Evolutionary conservation across 129 eudicot genomes (phyloP).

Genomic region (Artemisia tridentata): DNA sequence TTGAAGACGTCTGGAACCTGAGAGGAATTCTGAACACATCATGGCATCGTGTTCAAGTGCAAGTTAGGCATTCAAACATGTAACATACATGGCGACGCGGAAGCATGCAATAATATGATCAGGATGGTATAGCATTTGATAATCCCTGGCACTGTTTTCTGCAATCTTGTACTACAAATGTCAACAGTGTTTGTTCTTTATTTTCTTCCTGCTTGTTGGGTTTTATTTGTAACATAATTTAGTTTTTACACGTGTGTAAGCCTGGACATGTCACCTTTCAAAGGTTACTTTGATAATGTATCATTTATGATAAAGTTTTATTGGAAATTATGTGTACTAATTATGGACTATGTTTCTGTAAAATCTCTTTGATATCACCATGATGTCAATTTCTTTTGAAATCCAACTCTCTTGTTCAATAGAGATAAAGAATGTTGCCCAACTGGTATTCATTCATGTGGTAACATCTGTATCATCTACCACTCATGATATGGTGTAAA

Average conservation of each 20-base stretch:
- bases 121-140: constrained; percentile 4
- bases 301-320: constrained; percentile 2
- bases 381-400: neutral
- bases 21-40: constrained; percentile 97
- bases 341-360: neutral
- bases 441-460: neutral
- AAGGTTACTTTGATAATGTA: constrained; percentile 12
- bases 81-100: constrained; percentile 19
- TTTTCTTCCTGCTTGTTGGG: constrained; percentile 17
- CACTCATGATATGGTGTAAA: neutral
- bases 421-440: neutral
- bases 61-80: constrained; percentile 73
- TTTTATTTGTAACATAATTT: constrained; percentile 24
- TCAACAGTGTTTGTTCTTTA: neutral
- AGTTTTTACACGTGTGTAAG: constrained; percentile 4
- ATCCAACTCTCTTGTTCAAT: neutral
- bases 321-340: neutral
- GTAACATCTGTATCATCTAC: neutral
- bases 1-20: constrained; percentile 80
- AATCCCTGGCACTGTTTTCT: constrained; percentile 8
- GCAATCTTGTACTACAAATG: constrained; percentile 17
- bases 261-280: constrained; percentile 12
- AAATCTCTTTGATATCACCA: neutral
- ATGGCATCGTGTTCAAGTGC: constrained; percentile 90
- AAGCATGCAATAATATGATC: constrained; percentile 13